Percentiles rank a stretch among this genome's conserved stretches.
These are phyloP conservation scores for Alternaria solani DNA, from an alignment of 2,329 filamentous ascomycete species.

Conservation along the genomic window DNA sequence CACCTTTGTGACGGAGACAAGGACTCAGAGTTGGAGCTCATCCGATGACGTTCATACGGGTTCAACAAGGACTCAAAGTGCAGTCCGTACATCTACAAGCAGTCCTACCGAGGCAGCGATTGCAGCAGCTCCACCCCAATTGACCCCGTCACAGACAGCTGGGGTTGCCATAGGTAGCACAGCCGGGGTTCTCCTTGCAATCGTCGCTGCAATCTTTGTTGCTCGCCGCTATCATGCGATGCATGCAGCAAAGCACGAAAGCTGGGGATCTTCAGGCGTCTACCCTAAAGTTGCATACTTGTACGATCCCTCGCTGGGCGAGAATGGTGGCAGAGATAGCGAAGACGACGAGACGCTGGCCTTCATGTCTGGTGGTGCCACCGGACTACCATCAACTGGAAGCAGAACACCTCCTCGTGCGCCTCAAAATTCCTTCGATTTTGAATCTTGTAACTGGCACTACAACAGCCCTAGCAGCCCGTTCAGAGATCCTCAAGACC, in stretches of 20 bases:
- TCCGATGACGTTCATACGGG: not conserved
- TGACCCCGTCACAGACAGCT: conserved; percentile 44
- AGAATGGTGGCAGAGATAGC: conserved; percentile 3
- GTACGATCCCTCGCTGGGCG: conserved; percentile 40
- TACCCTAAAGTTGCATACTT: conserved; percentile 47
- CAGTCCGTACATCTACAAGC: conserved; percentile 17
- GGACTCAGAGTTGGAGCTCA: not conserved
- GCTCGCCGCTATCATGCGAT: conserved; percentile 40
- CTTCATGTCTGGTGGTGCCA: conserved; percentile 35
- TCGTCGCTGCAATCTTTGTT: conserved; percentile 45
- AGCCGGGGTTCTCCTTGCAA: conserved; percentile 43
- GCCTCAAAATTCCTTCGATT: conserved; percentile 6
- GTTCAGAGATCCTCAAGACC: conserved; percentile 18
- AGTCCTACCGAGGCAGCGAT: conserved; percentile 20
- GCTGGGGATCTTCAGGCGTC: conserved; percentile 25
- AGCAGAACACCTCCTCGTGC: conserved; percentile 4
- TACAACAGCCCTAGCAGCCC: conserved; percentile 24
- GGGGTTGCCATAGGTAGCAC: conserved; percentile 47
- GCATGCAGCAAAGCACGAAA: conserved; percentile 30
- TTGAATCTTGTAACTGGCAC: conserved; percentile 13
- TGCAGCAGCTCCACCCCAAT: conserved; percentile 25
- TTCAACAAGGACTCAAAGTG: not conserved
- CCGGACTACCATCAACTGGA: conserved; percentile 8
- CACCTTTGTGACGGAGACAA: conserved; percentile 2
- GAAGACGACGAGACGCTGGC: conserved; percentile 29